Percentiles rank a stretch among this genome's conserved stretches.
phyloP scores from a whole-genome alignment of 257 asterid genomes.

The Lycium barbarum region DNA sequence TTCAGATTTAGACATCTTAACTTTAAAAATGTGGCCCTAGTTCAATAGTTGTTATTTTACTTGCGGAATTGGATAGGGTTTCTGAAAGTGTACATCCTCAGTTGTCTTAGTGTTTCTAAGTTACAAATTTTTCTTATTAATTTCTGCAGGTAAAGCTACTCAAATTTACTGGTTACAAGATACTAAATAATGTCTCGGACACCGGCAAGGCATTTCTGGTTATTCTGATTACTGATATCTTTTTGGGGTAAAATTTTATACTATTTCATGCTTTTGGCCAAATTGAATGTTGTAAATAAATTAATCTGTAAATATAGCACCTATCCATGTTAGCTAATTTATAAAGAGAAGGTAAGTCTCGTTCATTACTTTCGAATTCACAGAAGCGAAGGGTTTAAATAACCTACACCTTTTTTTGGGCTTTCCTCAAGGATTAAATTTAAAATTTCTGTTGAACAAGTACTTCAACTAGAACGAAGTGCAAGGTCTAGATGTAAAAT shows the following conservation, averaged over 20 bases:
- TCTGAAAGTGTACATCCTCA: conserved; percentile 14
- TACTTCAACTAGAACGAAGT: neutral
- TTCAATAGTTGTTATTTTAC: neutral
- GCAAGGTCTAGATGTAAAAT: conserved; percentile 4
- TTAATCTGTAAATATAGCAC: conserved; percentile 10
- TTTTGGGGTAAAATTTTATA: conserved; percentile 69
- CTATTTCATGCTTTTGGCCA: conserved; percentile 5
- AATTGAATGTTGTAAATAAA: conserved; percentile 8
- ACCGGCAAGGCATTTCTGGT: conserved; percentile 91
- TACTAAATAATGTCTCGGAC: conserved; percentile 80
- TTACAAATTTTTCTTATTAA: conserved; percentile 9
- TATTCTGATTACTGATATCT: conserved; percentile 85
- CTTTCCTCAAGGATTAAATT: neutral
- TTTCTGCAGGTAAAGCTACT: conserved; percentile 86
- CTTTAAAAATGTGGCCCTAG: neutral
- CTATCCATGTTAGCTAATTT: conserved; percentile 14
- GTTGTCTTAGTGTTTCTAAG: neutral
- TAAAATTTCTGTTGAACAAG: conserved; percentile 10
- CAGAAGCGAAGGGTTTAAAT: conserved; percentile 21
- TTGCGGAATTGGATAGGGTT: neutral
- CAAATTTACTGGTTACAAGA: conserved; percentile 93
- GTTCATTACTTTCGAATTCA: neutral
- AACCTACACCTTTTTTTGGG: neutral
- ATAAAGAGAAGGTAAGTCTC: neutral
- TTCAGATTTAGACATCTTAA: neutral